phyloP scores from a whole-genome alignment of 108 stramenopile species.

The Phaeodactylum tricornutum region DNA sequence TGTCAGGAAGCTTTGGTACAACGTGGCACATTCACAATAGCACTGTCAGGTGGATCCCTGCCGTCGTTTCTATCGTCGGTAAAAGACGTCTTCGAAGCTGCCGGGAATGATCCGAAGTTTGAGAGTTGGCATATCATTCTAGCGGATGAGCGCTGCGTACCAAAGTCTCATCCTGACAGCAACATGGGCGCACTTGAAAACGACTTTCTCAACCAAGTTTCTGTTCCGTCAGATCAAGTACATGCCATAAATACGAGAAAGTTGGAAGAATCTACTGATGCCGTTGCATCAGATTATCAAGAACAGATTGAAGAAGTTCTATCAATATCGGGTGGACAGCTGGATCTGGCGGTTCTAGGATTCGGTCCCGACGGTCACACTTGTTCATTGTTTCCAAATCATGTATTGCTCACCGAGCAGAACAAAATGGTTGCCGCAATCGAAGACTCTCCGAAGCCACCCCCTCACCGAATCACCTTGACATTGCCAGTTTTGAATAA shows the following conservation, averaged over 20 bases:
- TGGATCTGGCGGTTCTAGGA: constrained; percentile 91
- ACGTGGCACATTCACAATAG: constrained; percentile 55
- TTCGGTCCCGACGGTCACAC: constrained; percentile 98
- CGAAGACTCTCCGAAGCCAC: constrained; percentile 93
- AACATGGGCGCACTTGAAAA: constrained; percentile 57
- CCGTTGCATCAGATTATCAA: constrained; percentile 56
- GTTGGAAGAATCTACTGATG: constrained; percentile 19
- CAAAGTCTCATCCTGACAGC: constrained; percentile 58
- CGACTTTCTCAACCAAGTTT: constrained; percentile 26
- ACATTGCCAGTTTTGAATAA: constrained; percentile 76
- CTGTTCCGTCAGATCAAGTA: constrained; percentile 49
- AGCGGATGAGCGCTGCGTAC: constrained; percentile 94
- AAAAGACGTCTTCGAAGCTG: constrained; percentile 22
- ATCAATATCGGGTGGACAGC: constrained; percentile 16
- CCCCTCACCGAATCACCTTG: constrained; percentile 85
- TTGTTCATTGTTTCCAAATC: constrained; percentile 88
- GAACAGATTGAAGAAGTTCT: constrained; percentile 21
- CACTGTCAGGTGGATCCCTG: constrained; percentile 89
- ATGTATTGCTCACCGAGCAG: constrained; percentile 43
- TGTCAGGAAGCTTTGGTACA: constrained; percentile 13
- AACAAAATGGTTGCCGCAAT: constrained; percentile 63
- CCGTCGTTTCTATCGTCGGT: constrained; percentile 52
- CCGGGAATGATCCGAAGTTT: constrained; percentile 39
- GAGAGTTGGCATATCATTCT: constrained; percentile 78
- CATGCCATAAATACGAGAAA: constrained; percentile 57